A percentile compares a stretch with the other conserved stretches of the same genome.
These are phyloP conservation scores for Pneumocystis oryctolagi DNA, from an alignment of 1,139 yeast species.

Conservation along the genomic window DNA sequence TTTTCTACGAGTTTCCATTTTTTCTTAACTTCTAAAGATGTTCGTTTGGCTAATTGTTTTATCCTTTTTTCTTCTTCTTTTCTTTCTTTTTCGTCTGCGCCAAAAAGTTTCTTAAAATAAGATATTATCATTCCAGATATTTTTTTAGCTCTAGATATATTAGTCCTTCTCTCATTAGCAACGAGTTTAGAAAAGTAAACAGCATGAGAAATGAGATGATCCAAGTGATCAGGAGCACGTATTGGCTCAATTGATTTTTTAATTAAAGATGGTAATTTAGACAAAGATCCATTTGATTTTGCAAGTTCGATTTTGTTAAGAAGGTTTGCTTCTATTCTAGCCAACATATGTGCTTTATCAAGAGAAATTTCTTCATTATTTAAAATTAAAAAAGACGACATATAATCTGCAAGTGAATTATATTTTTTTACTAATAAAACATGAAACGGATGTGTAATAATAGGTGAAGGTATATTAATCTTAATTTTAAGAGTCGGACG, in stretches of 20 bases:
- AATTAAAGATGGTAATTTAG: slow-evolving; percentile 26
- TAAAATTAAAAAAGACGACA: slow-evolving; percentile 39
- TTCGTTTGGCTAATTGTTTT: slow-evolving; percentile 55
- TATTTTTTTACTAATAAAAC: slow-evolving; percentile 30
- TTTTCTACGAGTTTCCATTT: slow-evolving; percentile 86
- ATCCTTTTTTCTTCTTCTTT: slow-evolving; percentile 42
- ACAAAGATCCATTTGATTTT: slow-evolving; percentile 38
- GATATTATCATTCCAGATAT: slow-evolving; percentile 71
- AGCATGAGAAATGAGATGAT: slow-evolving; percentile 66
- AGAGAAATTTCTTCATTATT: slow-evolving; percentile 42
- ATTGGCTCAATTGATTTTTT: slow-evolving; percentile 30
- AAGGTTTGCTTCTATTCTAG: slow-evolving; percentile 31
- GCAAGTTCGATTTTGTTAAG: slow-evolving; percentile 34
- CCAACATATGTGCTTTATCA: slow-evolving; percentile 34
- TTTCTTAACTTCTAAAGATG: slow-evolving; percentile 71
- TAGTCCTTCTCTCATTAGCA: slow-evolving; percentile 50
- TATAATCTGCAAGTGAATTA: slow-evolving; percentile 29
- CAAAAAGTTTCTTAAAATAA: slow-evolving; percentile 72
- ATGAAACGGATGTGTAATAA: slow-evolving; percentile 69
- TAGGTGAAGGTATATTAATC: slow-evolving; percentile 40
- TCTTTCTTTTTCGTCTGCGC: slow-evolving; percentile 71
- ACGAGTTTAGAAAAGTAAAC: slow-evolving; percentile 55
- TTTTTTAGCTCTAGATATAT: slow-evolving; percentile 53
- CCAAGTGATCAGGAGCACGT: slow-evolving; percentile 42
- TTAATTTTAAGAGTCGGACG: slow-evolving; percentile 31